Evolutionary conservation across 2,329 filamentous ascomycete genomes (phyloP).

Genomic region (Alternaria conjuncta): DNA sequence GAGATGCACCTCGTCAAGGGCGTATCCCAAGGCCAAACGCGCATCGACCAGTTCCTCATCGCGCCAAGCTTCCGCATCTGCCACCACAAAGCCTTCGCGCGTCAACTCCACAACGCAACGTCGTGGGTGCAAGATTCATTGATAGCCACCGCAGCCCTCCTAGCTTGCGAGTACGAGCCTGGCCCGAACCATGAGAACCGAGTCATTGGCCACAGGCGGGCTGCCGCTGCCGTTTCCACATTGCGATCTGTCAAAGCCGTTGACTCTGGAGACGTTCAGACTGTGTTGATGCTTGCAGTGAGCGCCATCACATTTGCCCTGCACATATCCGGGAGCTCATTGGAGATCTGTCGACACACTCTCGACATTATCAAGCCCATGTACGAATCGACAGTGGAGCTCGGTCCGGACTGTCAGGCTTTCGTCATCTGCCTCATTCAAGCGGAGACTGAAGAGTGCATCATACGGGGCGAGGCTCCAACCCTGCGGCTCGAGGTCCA

Average conservation of each 20-base stretch:
- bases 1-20: slow-evolving; percentile 5
- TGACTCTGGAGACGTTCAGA: not conserved
- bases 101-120: slow-evolving; percentile 3
- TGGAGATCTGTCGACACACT: slow-evolving; percentile 1
- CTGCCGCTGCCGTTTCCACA: slow-evolving; percentile 4
- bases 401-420: slow-evolving; percentile 1
- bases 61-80: slow-evolving; percentile 4
- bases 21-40: slow-evolving; percentile 4
- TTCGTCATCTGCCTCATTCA: slow-evolving; percentile 7
- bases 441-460: slow-evolving; percentile 3
- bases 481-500: slow-evolving; percentile 1
- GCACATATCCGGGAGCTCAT: slow-evolving; percentile 3
- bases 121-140: slow-evolving; percentile 3
- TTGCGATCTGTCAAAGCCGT: not conserved
- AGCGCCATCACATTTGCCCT: slow-evolving; percentile 10
- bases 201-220: slow-evolving; percentile 4
- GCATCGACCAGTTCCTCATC: slow-evolving; percentile 9
- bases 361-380: slow-evolving; percentile 6
- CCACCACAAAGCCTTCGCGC: slow-evolving; percentile 10
- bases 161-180: slow-evolving; percentile 6
- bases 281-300: slow-evolving; percentile 2
- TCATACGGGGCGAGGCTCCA: slow-evolving; percentile 2
- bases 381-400: not conserved
- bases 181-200: not conserved
- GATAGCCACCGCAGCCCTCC: slow-evolving; percentile 8